Conservation (phyloP, 2,329 filamentous ascomycete genomes). For the Aspergillus ibericus region DNA sequence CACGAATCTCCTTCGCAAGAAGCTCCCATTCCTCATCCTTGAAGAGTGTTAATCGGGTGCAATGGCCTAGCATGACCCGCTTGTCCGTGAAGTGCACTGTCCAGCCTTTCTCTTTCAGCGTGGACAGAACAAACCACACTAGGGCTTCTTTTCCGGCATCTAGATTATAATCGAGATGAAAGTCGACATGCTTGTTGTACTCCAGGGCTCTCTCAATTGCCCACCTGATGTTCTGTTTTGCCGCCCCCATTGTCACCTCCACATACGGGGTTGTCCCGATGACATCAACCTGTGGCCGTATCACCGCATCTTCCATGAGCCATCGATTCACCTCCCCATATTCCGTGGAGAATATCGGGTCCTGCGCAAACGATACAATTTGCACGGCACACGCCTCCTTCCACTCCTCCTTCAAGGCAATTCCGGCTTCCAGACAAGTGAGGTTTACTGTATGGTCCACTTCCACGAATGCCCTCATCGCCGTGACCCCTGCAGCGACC, state of each 20-base stretch:
- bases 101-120: slow-evolving; percentile 56
- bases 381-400: slow-evolving; percentile 59
- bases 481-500: slow-evolving; percentile 63
- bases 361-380: slow-evolving; percentile 70
- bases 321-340: slow-evolving; percentile 52
- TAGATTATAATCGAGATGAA: slow-evolving; percentile 71
- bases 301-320: slow-evolving; percentile 51
- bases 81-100: slow-evolving; percentile 38
- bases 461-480: slow-evolving; percentile 71
- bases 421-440: slow-evolving; percentile 59
- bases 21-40: slow-evolving; percentile 49
- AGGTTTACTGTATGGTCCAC: slow-evolving; percentile 62
- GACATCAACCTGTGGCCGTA: slow-evolving; percentile 51
- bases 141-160: slow-evolving; percentile 51
- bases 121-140: slow-evolving; percentile 55
- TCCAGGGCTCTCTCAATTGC: slow-evolving; percentile 57
- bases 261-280: slow-evolving; percentile 71
- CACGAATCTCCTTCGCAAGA: slow-evolving; percentile 51
- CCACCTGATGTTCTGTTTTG: slow-evolving; percentile 62
- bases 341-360: slow-evolving; percentile 63
- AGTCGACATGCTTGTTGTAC: slow-evolving; percentile 61
- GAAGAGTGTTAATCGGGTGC: slow-evolving; percentile 64
- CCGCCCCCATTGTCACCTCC: slow-evolving; percentile 53
- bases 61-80: slow-evolving; percentile 66
- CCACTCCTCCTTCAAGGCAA: slow-evolving; percentile 58